Evolutionary conservation across 2,329 filamentous ascomycete genomes (phyloP).

Genomic region (Calycina herbarum): DNA sequence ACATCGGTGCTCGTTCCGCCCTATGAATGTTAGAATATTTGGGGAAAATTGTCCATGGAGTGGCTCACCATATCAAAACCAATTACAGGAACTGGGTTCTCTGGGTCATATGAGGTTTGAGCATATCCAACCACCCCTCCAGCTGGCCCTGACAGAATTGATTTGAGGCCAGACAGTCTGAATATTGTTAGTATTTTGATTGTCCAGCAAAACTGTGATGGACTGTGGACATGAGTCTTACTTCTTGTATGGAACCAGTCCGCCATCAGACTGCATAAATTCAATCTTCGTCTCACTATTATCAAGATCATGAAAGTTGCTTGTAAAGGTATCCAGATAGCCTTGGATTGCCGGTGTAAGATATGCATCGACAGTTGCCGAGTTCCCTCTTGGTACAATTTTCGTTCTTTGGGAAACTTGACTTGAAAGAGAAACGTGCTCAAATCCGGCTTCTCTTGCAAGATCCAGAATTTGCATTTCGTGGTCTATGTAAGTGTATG

Average conservation of each 20-base stretch:
- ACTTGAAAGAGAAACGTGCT: slow-evolving; percentile 70
- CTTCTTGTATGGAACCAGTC: slow-evolving; percentile 46
- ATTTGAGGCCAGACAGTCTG: slow-evolving; percentile 76
- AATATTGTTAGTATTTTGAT: slow-evolving; percentile 55
- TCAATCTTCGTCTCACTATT: slow-evolving; percentile 74
- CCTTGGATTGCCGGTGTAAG: slow-evolving; percentile 69
- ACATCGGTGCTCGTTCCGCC: neutral
- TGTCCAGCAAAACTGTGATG: no score
- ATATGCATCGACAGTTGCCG: slow-evolving; percentile 73
- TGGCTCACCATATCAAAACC: slow-evolving; percentile 97
- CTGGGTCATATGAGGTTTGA: slow-evolving; percentile 81
- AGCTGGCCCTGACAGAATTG: slow-evolving; percentile 84
- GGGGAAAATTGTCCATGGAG: slow-evolving; percentile 62
- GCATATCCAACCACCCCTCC: slow-evolving; percentile 92
- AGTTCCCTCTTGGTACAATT: slow-evolving; percentile 67
- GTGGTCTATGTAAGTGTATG: slow-evolving; percentile 86
- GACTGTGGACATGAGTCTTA: no score
- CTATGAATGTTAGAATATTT: no score
- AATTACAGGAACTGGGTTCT: slow-evolving; percentile 82
- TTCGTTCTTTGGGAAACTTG: slow-evolving; percentile 68
- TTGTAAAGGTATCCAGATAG: slow-evolving; percentile 74
- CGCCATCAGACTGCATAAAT: slow-evolving; percentile 79
- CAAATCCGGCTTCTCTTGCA: slow-evolving; percentile 77
- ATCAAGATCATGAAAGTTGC: slow-evolving; percentile 68
- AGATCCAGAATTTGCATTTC: slow-evolving; percentile 76